A percentile compares a stretch with the other conserved stretches of the same genome.
Evolutionary conservation across 305 asterid species (phyloP).

Genomic region (Plantago coronopus): DNA sequence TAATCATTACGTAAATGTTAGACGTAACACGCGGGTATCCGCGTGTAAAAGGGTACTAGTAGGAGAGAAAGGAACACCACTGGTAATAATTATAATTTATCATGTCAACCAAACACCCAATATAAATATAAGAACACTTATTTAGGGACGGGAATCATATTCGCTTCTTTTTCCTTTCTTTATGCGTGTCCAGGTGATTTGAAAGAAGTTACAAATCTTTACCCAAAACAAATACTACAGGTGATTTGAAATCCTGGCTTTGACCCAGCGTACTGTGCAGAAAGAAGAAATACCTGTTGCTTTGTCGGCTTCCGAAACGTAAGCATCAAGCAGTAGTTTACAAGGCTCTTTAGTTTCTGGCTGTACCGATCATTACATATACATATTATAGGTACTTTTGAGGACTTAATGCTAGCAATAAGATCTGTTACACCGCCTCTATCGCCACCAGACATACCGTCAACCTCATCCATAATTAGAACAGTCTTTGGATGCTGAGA

Average conservation of each 20-base stretch:
- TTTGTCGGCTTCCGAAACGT: conserved; percentile 90
- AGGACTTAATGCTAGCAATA: conserved; percentile 85
- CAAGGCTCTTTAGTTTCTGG: conserved; percentile 96
- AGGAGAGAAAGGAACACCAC: not conserved
- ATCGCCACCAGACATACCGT: conserved; percentile 99
- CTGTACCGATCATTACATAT: conserved; percentile 97
- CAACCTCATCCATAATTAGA: conserved; percentile 98
- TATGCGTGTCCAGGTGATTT: too few relatives aligned
- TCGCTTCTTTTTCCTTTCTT: too few relatives aligned
- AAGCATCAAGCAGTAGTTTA: conserved; percentile 82
- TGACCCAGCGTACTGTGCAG: not conserved
- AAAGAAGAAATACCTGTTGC: conserved; percentile 68
- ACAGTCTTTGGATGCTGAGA: conserved; percentile 68
- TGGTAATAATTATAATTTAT: too few relatives aligned
- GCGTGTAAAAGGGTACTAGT: too few relatives aligned
- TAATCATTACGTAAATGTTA: too few relatives aligned
- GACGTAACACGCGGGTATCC: too few relatives aligned
- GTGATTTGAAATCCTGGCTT: too few relatives aligned
- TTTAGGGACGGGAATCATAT: too few relatives aligned
- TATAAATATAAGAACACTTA: too few relatives aligned
- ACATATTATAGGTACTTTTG: conserved; percentile 93
- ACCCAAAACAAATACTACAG: too few relatives aligned
- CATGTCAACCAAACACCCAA: too few relatives aligned
- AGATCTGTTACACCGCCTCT: conserved; percentile 99
- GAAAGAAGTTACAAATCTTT: too few relatives aligned